phyloP scores from a whole-genome alignment of 2,329 filamentous ascomycete genomes.

The Diaporthe destruens region DNA sequence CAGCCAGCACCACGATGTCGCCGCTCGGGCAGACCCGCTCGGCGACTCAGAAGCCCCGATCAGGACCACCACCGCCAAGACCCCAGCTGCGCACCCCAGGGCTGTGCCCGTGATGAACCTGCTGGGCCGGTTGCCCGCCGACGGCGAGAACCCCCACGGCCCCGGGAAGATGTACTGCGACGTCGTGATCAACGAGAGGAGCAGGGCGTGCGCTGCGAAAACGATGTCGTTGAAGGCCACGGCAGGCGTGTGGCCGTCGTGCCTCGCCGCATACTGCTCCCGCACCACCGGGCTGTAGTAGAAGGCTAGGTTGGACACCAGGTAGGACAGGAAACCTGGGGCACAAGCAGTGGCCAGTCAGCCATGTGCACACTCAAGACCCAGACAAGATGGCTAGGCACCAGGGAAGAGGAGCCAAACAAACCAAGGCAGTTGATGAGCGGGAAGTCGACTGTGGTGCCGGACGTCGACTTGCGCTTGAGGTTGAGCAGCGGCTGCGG shows the following conservation, averaged over 20 bases:
- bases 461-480: slow-evolving; percentile 80
- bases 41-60: slow-evolving; percentile 55
- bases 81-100: slow-evolving; percentile 74
- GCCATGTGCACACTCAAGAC: neutral
- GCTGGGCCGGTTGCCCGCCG: slow-evolving; percentile 67
- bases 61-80: slow-evolving; percentile 64
- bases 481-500: slow-evolving; percentile 89
- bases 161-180: slow-evolving; percentile 79
- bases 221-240: slow-evolving; percentile 91
- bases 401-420: neutral
- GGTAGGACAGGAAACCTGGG: slow-evolving; percentile 79
- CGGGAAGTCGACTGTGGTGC: slow-evolving; percentile 90
- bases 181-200: slow-evolving; percentile 79
- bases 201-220: slow-evolving; percentile 85
- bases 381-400: neutral
- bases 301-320: slow-evolving; percentile 79
- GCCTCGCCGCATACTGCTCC: slow-evolving; percentile 84
- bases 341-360: slow-evolving; percentile 25
- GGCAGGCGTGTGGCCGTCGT: slow-evolving; percentile 81
- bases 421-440: slow-evolving; percentile 75
- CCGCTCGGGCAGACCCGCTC: slow-evolving; percentile 52
- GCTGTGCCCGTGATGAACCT: slow-evolving; percentile 76
- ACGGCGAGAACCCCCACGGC: slow-evolving; percentile 80
- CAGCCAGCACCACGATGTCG: slow-evolving; percentile 67
- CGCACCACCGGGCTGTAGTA: slow-evolving; percentile 84